Conservation (phyloP, 768 basidiomycete species). For the Lactifluus pinguis region DNA sequence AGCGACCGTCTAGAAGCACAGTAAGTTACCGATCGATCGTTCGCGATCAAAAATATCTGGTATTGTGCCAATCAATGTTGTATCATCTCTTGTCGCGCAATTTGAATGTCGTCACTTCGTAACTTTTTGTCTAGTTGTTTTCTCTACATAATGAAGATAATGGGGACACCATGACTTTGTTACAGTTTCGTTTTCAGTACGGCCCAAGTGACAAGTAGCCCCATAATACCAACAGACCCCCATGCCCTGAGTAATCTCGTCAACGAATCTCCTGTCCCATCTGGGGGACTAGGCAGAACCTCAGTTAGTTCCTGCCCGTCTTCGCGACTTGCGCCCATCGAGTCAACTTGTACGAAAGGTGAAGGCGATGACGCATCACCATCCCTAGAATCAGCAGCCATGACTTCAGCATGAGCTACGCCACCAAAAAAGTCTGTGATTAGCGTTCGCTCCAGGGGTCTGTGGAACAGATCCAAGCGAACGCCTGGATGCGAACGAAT, state of each 20-base stretch:
- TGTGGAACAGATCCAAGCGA: conserved; percentile 69
- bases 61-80: conserved; percentile 2
- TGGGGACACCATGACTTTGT: background rate
- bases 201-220: conserved; percentile 5
- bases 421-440: conserved; percentile 70
- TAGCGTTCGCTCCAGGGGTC: conserved; percentile 50
- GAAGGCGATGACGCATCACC: background rate
- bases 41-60: conserved; percentile 3
- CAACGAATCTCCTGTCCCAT: background rate
- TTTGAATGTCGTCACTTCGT: conserved; percentile 1
- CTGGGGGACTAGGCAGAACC: background rate
- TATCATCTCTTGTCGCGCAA: conserved; percentile 9
- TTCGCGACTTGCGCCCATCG: background rate
- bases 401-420: conserved; percentile 73
- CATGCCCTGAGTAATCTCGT: conserved; percentile 10
- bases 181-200: conserved; percentile 1
- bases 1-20: background rate
- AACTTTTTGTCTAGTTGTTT: conserved; percentile 1
- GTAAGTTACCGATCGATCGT: conserved; percentile 2
- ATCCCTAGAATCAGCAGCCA: conserved; percentile 3
- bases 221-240: conserved; percentile 14
- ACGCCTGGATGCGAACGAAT: conserved; percentile 88
- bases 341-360: background rate
- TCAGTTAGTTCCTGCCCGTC: background rate
- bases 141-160: background rate